Base-by-base conservation (phyloP, 306 rosid species). In the Casuarina cunninghamiana region DNA sequence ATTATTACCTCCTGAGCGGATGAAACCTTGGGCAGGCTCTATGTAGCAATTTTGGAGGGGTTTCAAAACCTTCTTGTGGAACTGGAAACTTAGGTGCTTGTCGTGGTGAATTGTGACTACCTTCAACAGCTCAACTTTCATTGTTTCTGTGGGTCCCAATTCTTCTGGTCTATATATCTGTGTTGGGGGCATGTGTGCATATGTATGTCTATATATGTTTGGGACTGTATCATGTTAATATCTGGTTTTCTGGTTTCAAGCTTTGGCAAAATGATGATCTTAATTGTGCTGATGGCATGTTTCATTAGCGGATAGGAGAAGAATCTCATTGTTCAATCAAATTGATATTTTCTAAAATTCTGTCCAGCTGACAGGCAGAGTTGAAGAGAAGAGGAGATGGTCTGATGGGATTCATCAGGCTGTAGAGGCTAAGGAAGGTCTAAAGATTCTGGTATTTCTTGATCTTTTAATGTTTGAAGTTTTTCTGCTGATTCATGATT, bases 371-470 rank as follows among this genome's bases (percentile, higher is more conserved):
- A 92, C 98, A 32, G 97, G 98, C 79, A 90, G 97, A 87, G 97
- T 92, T 69, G 97, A 95, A 85, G 98, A 95, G 80, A 95, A 92
- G 87, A 89, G 96, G 85, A 87, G 98, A 85, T 95, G 98, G 98
- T 95, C 97, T 82, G 97, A 95, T 71, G 98, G 98, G 69, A 89
- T 95, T 84, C 98, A 95, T 82, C 98, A 95, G 85, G 98, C 98
- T 79, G 97, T 91, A 71, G 97, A 95, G 89, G 98, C 97, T 81
- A 95, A 95, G 87, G 98, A 95, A 92, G 92, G 97, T 78, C 75
- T 92, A 73, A 88, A 95, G 83, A 95, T 95, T 88, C 92, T 92
- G 98, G 97, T 95, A 79, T 72, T 71, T 55, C 57, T 58, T 58
- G 60, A 65, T 32, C 45, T 75, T 84, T 62, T 48, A 57, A 13